Evolutionary conservation across 2,329 filamentous ascomycete genomes (phyloP).

Genomic region (Taxawa tesnikishii): DNA sequence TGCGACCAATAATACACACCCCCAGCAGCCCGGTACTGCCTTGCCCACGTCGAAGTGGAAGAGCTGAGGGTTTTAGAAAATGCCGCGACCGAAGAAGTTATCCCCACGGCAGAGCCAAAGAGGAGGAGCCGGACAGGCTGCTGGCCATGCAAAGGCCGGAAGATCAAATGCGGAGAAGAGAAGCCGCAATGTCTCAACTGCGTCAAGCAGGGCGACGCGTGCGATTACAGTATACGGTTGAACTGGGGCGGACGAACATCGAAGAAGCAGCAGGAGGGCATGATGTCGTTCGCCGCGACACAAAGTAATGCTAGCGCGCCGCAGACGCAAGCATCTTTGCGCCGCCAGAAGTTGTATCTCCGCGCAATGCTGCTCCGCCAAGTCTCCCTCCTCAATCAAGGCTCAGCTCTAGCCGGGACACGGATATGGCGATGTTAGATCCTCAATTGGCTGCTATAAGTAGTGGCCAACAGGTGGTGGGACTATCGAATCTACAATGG

Average conservation of each 20-base stretch:
- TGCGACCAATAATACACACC: too few species aligned
- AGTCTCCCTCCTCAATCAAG: too few species aligned
- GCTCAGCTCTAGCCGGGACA: too few species aligned
- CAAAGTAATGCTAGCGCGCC: constrained; percentile 8
- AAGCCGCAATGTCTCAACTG: constrained; percentile 64
- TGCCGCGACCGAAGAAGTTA: constrained; percentile 57
- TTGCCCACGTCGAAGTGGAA: too few species aligned
- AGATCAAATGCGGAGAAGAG: constrained; percentile 72
- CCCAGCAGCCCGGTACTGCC: too few species aligned
- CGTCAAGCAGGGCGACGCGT: constrained; percentile 56
- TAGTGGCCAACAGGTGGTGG: too few species aligned
- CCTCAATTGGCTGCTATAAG: too few species aligned
- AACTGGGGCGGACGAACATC: constrained; percentile 68
- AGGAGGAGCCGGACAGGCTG: constrained; percentile 56
- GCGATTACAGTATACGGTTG: constrained; percentile 69
- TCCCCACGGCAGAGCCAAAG: constrained; percentile 52
- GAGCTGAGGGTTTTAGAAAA: too few species aligned
- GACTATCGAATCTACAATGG: too few species aligned
- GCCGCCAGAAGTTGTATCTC: too few species aligned
- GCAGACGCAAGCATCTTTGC: constrained; percentile 20
- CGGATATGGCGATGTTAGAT: too few species aligned
- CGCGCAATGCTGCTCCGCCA: constrained; percentile 4
- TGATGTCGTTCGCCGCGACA: constrained; percentile 18
- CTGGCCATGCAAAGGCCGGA: constrained; percentile 68
- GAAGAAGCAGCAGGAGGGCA: constrained; percentile 26